Percentiles rank a stretch among this genome's conserved stretches.
Conservation (phyloP, 345 rosid genomes). For the Eucalyptus lansdowneana region DNA sequence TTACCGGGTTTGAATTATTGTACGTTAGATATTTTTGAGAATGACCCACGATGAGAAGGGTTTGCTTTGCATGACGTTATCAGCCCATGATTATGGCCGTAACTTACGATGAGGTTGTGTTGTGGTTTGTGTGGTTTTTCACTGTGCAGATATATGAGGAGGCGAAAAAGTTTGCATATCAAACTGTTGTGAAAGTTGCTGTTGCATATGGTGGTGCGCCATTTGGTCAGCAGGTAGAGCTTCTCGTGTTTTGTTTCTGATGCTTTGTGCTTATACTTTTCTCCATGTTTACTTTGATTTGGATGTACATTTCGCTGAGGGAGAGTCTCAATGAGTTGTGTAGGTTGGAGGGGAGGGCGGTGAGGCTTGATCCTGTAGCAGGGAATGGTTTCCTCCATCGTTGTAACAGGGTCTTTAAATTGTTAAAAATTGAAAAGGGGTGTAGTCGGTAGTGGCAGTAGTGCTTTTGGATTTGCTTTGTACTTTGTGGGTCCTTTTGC, state of each 20-base stretch:
- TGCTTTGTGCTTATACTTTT: not conserved
- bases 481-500: not conserved
- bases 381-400: not conserved
- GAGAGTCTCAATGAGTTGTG: not conserved
- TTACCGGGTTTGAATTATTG: not conserved
- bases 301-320: not conserved
- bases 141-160: constrained; percentile 29
- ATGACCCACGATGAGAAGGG: not conserved
- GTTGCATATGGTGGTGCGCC: constrained; percentile 46
- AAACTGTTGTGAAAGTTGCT: constrained; percentile 22
- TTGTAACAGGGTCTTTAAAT: not conserved
- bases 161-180: constrained; percentile 31
- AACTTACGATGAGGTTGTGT: not conserved
- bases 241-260: not conserved
- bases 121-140: not conserved
- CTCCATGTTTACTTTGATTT: not conserved
- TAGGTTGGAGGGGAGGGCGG: not conserved
- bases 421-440: not conserved
- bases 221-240: constrained; percentile 21
- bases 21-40: not conserved
- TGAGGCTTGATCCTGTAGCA: not conserved
- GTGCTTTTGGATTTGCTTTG: not conserved
- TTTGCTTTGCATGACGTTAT: not conserved
- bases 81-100: not conserved
- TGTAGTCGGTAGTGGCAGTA: not conserved